Base-by-base conservation (phyloP, 441 rosid genomes). In the Syzygium syzygioides region DNA sequence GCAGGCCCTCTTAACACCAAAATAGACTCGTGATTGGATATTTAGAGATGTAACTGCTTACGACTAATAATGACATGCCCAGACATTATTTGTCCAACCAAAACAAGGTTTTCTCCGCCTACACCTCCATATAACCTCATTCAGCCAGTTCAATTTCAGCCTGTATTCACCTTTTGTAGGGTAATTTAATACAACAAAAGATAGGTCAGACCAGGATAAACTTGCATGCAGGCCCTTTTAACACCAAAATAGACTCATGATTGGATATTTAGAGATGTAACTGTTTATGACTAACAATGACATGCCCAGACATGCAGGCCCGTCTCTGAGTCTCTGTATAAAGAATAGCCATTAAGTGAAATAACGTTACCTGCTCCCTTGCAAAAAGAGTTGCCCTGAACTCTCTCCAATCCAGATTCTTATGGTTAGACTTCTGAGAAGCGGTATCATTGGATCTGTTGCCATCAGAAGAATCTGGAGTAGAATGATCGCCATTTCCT, bases 351-450 rank as follows among this genome's bases (percentile, higher is more conserved):
- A 30, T n/a, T 26, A 53, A 37, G 76, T 86, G 41, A 89, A 88
- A 52, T 59, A 91, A 56, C 25, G n/a, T 90, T 90, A 96, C 99
- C 99, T 97, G 95, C 90, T 96, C 98, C 87, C 91, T 94, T 86
- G 92, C 90, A 92, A 94, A 94, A 89, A 97, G 92, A 91, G 91
- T 94, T 37, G 98, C 99, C 90, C 99, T 94, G 92, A 97, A 97
- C 88, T 94, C 98, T 93, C 99, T 95, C 99, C 99, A 97, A 89
- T 97, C 98, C 85, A 83, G 91, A 64, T 90, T 93, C n/a, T 88
- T 87, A 79, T 87, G 91, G 79, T 90, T 91, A 26, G 96, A 91
- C 90, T 95, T 96, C 83, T 95, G 94, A 87, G 95, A 90, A 55
- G 93, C 86, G 45, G 93, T 89, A 71, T 94, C 94, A 57, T 94